Base-by-base conservation (phyloP, 345 rosid genomes). In the Toxicodendron radicans region DNA sequence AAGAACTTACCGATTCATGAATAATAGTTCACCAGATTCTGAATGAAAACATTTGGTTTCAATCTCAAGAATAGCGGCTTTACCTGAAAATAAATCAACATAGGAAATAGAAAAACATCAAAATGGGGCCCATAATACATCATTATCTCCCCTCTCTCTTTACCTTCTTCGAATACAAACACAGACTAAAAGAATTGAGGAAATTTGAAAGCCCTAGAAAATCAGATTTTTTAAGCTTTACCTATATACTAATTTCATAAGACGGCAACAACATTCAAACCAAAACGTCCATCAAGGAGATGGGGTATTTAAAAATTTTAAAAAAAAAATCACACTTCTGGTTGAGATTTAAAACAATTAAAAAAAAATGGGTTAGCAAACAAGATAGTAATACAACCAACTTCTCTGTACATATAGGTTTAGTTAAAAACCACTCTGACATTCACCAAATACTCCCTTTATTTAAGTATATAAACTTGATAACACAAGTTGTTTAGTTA, bases 21-120 rank as follows among this genome's bases (percentile, higher is more conserved):
- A 90, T 73, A 95, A 70, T 54, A 88, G 54, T 78, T 90, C 94
- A 57, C 87, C 96, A 45, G 94, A 87, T 53, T 80, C 89, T 84
- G 87, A 75, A 75, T 87, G 88, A 62, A 84, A 95, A 85, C 87
- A 87, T 82, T 64, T 93, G 66, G 86, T 89, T 84, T 93, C 98
- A 57, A 90, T 61, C 79, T 93, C 98, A 74, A 88, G 67, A 71
- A 95, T 74, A 72, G 99, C 97, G 38, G 99, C 98, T 81, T 93
- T 95, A 71, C 97, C 98, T 95, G 81, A 73, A 76, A 70, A 59
- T 17, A 61, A 35, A 71, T 59, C 45, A 74, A 52, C 20, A 52
- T 13, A 41, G 32, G 67, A 56, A 4, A 61, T 11, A 74, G 67
- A 63, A 52, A 52, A 49, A 52, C 14, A 58, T 38, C 43, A 61